A percentile compares a stretch with the other conserved stretches of the same genome.
Conservation (phyloP, 495 filamentous ascomycete genomes). For the Pseudoneurospora amorphoporcata region DNA sequence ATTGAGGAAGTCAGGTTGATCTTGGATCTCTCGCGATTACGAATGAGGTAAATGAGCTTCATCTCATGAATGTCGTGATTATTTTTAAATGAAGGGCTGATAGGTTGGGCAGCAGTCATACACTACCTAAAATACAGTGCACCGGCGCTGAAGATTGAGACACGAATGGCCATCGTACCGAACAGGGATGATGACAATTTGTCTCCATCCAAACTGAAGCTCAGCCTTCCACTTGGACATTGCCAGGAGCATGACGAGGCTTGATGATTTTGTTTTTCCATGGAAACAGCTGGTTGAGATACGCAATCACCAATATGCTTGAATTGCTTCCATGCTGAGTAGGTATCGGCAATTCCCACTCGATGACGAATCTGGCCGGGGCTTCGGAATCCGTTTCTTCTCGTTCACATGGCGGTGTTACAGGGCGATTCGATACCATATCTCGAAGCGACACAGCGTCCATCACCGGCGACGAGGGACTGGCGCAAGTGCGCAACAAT, state of each 20-base stretch:
- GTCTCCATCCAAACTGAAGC: neutral
- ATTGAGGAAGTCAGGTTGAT: neutral
- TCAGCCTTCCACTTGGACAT: neutral
- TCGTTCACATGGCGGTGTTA: too few relatives aligned
- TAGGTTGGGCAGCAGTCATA: neutral
- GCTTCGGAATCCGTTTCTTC: too few relatives aligned
- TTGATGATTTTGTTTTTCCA: neutral
- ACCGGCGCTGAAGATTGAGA: neutral
- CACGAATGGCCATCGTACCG: neutral
- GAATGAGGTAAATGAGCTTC: neutral
- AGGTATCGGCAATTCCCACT: neutral
- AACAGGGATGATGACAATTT: neutral
- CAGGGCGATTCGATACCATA: neutral
- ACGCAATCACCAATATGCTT: neutral
- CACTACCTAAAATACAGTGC: neutral
- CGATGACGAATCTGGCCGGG: neutral
- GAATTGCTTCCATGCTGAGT: neutral
- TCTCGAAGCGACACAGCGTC: neutral
- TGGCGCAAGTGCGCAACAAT: neutral
- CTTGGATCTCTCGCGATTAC: neutral
- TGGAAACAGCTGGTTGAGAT: neutral
- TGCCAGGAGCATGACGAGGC: neutral
- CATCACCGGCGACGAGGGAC: neutral
- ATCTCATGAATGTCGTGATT: neutral
- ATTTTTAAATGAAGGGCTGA: neutral